Base-by-base conservation (phyloP, 2,329 filamentous ascomycete genomes). In the Cordyceps fumosorosea region DNA sequence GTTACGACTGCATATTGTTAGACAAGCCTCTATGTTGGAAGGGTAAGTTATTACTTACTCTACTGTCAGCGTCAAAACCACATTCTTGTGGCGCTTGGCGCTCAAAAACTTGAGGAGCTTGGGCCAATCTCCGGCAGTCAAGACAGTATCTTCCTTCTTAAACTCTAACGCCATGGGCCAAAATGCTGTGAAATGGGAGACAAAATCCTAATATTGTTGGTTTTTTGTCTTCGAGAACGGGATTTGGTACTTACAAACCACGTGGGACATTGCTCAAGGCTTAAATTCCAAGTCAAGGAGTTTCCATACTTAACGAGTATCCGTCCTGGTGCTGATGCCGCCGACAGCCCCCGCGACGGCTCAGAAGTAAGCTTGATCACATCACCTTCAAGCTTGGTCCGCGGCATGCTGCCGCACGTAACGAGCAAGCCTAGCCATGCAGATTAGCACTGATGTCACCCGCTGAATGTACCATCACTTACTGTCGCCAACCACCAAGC, bases 401-500 rank as follows among this genome's bases (percentile, higher is more conserved):
- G 70, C 0, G 69, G 52, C 69, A 78, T 74, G 7, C 70, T 69
- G 20, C 77, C 73, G 55, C 76, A 81, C 1, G 78, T 80, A 4
- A 80, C 69, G 4, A 80, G 69, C 2, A 78, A 66, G 8, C 66
- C 72, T 70, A 65, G 66, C 66, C 5, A 42, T 42, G 11, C 7
- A 55, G 4, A 16, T 63, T 52, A 60, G 52, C 16, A 37, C 26
- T 7, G 6, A n/a, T 22, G 2, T 12, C 24, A 20, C 14, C 14
- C 6, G 14, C 5, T 3, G 5, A 11, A 22, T 29, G 12, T 18
- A 63, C 18, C 16, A 16, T 14, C 2, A 62, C 75, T 66, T 67
- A 80, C 78, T 73, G 51, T 79, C 75, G 47, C 76, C 76, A 1
- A 82, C 63, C 7, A 80, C 69, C 5, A 82, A 65, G 63, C 75